Percentiles rank a stretch among this genome's conserved stretches.
Conservation (phyloP, 2,329 filamentous ascomycete genomes). For the Aureobasidium sp. region DNA sequence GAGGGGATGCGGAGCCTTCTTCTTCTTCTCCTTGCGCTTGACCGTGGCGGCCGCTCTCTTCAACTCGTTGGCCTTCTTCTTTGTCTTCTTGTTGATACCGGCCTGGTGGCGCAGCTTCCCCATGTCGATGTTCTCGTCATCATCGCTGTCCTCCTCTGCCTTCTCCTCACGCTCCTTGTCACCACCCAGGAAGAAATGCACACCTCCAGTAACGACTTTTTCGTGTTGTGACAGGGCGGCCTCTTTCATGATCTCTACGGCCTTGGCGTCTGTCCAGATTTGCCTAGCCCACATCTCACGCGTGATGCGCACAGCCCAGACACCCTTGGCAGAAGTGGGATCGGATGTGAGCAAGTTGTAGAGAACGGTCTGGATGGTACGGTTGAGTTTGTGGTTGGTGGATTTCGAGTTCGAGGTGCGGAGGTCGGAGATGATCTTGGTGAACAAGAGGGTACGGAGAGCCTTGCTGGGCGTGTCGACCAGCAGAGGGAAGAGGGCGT, state of each 20-base stretch:
- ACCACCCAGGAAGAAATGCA: slow-evolving; percentile 89
- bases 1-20: slow-evolving; percentile 73
- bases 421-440: slow-evolving; percentile 86
- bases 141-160: slow-evolving; percentile 73
- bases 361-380: slow-evolving; percentile 83
- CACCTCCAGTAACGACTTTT: slow-evolving; percentile 80
- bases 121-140: slow-evolving; percentile 68
- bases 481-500: slow-evolving; percentile 89
- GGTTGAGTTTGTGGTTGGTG: slow-evolving; percentile 87
- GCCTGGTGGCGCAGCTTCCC: slow-evolving; percentile 73
- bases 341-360: slow-evolving; percentile 88
- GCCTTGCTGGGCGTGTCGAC: slow-evolving; percentile 88
- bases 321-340: slow-evolving; percentile 69
- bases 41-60: slow-evolving; percentile 75
- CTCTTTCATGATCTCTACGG: slow-evolving; percentile 98
- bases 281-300: slow-evolving; percentile 94
- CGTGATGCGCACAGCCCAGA: slow-evolving; percentile 95
- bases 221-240: slow-evolving; percentile 81
- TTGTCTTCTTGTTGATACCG: slow-evolving; percentile 93
- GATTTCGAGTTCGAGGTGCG: slow-evolving; percentile 77
- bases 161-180: slow-evolving; percentile 93
- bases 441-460: slow-evolving; percentile 71
- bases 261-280: slow-evolving; percentile 88
- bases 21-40: slow-evolving; percentile 77
- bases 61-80: slow-evolving; percentile 71